Conservation (phyloP, 1,139 yeast species). For the Tardiomyces digboiensis region DNA sequence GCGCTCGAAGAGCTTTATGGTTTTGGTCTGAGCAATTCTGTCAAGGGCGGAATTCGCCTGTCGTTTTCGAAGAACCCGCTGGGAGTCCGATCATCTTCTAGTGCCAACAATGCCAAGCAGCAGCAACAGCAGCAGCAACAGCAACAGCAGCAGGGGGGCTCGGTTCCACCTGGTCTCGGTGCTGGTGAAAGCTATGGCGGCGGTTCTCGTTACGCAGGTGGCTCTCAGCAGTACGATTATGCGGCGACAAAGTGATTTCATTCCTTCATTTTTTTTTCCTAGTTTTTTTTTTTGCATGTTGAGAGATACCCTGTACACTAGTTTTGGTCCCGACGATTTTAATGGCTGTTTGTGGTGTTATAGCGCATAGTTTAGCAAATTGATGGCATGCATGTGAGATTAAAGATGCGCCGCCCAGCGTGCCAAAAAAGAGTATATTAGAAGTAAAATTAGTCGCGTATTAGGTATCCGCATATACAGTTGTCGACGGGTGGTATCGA, state of each 20-base stretch:
- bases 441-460: neutral
- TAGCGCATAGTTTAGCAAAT: neutral
- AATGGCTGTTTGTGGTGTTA: slow-evolving; percentile 1
- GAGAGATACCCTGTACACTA: slow-evolving; percentile 1
- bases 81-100: slow-evolving; percentile 66
- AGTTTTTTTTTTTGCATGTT: neutral
- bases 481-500: too few species aligned
- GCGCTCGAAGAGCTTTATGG: slow-evolving; percentile 94
- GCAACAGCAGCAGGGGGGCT: slow-evolving; percentile 1
- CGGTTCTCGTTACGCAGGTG: neutral
- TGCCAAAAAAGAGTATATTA: too few species aligned
- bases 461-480: neutral
- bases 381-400: neutral
- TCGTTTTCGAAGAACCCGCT: slow-evolving; percentile 94
- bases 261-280: neutral
- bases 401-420: too few species aligned
- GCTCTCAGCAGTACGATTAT: neutral
- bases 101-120: slow-evolving; percentile 26
- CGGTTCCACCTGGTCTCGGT: neutral
- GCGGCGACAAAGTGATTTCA: too few species aligned
- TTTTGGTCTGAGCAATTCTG: slow-evolving; percentile 53
- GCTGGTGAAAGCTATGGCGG: neutral
- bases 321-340: slow-evolving; percentile 1
- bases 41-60: slow-evolving; percentile 88
- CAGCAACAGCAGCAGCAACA: slow-evolving; percentile 1